phyloP scores from a whole-genome alignment of 1,284 basidiomycete genomes.

The Volvariella surrecta region DNA sequence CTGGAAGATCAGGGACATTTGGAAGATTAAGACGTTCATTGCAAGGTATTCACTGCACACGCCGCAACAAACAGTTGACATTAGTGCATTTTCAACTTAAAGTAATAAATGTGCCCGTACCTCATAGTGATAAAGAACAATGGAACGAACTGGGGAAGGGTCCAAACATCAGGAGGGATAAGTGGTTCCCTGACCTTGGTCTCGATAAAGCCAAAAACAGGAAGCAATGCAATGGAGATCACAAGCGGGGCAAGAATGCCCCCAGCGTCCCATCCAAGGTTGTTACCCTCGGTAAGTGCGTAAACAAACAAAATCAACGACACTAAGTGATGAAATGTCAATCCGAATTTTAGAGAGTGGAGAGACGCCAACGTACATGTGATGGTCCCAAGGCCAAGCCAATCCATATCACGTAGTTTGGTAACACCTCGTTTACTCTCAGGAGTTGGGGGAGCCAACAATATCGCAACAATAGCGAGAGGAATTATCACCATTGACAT shows the following conservation, averaged over 20 bases:
- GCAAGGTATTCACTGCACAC: slow-evolving; percentile 9
- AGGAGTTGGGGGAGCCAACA: slow-evolving; percentile 9
- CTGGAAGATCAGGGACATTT: slow-evolving; percentile 12
- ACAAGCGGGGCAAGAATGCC: slow-evolving; percentile 12
- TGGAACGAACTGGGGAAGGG: slow-evolving; percentile 11
- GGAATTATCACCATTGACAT: slow-evolving; percentile 12
- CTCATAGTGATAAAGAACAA: slow-evolving; percentile 11
- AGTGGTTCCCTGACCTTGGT: slow-evolving; percentile 11
- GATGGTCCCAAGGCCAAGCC: slow-evolving; percentile 11
- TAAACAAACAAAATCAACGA: slow-evolving; percentile 11
- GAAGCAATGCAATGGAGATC: slow-evolving; percentile 11
- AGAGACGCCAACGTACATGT: slow-evolving; percentile 4
- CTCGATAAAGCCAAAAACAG: slow-evolving; percentile 10
- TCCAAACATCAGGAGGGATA: slow-evolving; percentile 12
- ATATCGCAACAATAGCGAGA: slow-evolving; percentile 6
- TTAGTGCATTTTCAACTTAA: too few species aligned
- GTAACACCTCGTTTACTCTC: slow-evolving; percentile 2
- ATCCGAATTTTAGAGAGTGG: neutral
- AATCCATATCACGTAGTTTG: slow-evolving; percentile 10
- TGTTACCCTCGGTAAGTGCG: slow-evolving; percentile 12
- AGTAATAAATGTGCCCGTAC: too few species aligned
- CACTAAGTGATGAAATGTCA: slow-evolving; percentile 4
- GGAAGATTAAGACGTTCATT: slow-evolving; percentile 12
- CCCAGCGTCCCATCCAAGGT: slow-evolving; percentile 10
- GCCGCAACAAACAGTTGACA: too few species aligned